phyloP scores from a whole-genome alignment of 768 basidiomycete species.

The Kwoniella dendrophila region DNA sequence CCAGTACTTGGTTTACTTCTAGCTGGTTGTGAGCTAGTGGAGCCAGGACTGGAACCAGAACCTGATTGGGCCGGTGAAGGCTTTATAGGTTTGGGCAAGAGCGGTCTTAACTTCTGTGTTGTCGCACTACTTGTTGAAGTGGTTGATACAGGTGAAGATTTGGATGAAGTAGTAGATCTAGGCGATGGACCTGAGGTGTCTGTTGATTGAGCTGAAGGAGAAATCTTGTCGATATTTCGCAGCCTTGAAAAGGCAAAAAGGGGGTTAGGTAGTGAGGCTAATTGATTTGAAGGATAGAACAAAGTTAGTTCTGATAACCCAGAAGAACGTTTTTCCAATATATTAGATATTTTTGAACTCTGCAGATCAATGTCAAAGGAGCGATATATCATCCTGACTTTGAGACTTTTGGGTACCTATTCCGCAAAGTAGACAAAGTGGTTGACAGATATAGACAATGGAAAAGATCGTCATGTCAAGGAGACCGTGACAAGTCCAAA shows the following conservation, averaged over 20 bases:
- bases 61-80: conserved; percentile 33
- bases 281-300: background rate
- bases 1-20: background rate
- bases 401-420: no score
- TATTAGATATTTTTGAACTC: no score
- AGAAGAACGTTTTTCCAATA: no score
- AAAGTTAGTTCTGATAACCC: no score
- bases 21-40: background rate
- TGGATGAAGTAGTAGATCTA: conserved; percentile 44
- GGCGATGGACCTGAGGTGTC: conserved; percentile 47
- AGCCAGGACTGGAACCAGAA: conserved; percentile 1
- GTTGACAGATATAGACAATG: no score
- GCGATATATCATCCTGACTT: no score
- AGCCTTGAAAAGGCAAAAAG: background rate
- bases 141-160: conserved; percentile 45
- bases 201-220: conserved; percentile 41
- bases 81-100: conserved; percentile 38
- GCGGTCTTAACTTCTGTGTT: conserved; percentile 37
- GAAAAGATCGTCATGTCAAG: no score
- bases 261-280: background rate
- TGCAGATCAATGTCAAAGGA: no score
- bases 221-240: conserved; percentile 26
- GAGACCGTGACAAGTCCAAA: no score
- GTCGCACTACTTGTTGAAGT: conserved; percentile 24
- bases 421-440: no score